Evolutionary conservation across 2,329 filamentous ascomycete species (phyloP).

Genomic region (Cryphonectria japonica): DNA sequence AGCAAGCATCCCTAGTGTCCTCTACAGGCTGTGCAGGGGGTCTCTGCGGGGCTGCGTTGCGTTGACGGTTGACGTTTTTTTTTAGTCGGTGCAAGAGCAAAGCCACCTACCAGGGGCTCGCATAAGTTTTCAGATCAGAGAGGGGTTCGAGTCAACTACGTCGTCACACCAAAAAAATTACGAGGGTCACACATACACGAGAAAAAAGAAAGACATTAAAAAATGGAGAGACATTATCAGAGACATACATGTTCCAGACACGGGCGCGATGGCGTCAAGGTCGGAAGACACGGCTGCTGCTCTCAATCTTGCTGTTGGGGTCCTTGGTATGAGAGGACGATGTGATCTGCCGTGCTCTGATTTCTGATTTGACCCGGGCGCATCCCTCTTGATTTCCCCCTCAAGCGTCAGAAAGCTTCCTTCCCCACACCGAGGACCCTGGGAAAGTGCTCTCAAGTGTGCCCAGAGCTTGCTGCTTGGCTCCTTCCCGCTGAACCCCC

Average conservation of each 20-base stretch:
- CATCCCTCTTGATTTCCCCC: constrained; percentile 7
- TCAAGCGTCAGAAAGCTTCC: neutral
- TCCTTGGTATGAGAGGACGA: neutral
- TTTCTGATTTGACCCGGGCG: constrained; percentile 3
- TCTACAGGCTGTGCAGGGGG: constrained; percentile 2
- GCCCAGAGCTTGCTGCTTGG: neutral
- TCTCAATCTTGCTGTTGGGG: neutral
- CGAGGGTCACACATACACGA: neutral
- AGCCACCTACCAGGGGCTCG: constrained; percentile 9
- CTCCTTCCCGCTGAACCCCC: constrained; percentile 9
- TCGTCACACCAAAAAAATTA: no score
- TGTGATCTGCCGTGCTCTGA: constrained; percentile 3
- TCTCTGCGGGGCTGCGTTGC: constrained; percentile 5
- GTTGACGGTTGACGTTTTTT: neutral
- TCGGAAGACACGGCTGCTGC: neutral
- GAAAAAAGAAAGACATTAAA: neutral
- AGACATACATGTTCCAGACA: neutral
- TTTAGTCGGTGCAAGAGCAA: neutral
- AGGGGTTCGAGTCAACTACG: neutral
- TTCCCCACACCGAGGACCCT: constrained; percentile 7
- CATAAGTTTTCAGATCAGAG: constrained; percentile 9
- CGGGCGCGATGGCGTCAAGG: constrained; percentile 1
- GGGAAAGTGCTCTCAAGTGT: neutral
- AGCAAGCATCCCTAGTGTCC: no score
- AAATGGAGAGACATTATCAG: neutral